phyloP scores from a whole-genome alignment of 345 rosid species.

The Excoecaria agallocha region DNA sequence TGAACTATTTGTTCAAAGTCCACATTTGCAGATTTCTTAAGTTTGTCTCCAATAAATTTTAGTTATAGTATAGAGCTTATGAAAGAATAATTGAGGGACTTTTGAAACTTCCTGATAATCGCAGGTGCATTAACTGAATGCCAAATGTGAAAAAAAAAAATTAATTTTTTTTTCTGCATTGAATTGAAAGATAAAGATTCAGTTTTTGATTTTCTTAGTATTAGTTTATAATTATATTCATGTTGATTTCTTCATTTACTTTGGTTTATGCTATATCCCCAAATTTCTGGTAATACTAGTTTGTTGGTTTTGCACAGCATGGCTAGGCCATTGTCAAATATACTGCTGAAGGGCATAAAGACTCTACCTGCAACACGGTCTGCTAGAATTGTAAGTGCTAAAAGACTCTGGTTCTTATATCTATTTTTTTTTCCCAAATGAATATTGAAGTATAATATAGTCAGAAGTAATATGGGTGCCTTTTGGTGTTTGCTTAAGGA shows the following conservation, averaged over 20 bases:
- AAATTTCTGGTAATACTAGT: not conserved
- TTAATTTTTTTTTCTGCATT: too few species aligned
- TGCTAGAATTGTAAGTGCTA: slow-evolving; percentile 44
- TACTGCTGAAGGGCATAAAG: slow-evolving; percentile 44
- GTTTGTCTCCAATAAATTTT: too few species aligned
- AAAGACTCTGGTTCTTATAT: not conserved
- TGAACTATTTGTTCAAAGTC: too few species aligned
- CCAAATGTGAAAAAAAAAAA: too few species aligned
- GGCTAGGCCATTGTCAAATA: slow-evolving; percentile 62
- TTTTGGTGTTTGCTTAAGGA: not conserved
- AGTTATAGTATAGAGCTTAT: too few species aligned
- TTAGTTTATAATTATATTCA: not conserved
- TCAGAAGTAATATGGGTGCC: not conserved
- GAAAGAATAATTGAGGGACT: too few species aligned
- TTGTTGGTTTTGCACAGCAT: slow-evolving; percentile 23
- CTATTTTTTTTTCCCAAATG: not conserved
- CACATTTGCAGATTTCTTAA: too few species aligned
- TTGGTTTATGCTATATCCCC: not conserved
- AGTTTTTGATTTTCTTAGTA: too few species aligned
- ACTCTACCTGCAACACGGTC: slow-evolving; percentile 45
- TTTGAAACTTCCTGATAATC: too few species aligned
- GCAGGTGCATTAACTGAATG: too few species aligned
- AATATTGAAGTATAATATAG: not conserved
- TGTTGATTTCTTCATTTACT: not conserved
- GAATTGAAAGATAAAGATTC: too few species aligned